Conservation (phyloP, 345 rosid genomes). For the Melastoma malabathricum region DNA sequence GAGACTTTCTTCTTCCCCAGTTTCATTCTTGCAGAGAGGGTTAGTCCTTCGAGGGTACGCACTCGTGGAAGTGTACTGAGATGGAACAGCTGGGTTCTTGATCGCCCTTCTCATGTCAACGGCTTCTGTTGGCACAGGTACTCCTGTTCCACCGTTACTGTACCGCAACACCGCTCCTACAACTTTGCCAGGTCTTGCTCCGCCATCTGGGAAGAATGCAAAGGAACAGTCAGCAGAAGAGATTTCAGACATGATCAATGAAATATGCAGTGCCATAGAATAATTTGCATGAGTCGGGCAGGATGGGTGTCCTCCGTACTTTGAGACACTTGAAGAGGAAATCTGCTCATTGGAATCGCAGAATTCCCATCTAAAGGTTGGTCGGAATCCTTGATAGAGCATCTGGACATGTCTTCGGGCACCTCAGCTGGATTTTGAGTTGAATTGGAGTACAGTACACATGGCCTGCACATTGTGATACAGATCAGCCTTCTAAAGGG, state of each 20-base stretch:
- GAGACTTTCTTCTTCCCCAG: constrained; percentile 51
- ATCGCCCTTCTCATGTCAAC: constrained; percentile 60
- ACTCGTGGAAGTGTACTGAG: constrained; percentile 35
- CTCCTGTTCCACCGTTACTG: constrained; percentile 56
- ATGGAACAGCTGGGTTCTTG: constrained; percentile 41
- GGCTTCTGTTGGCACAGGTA: constrained; percentile 32
- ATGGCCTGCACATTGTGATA: constrained; percentile 54
- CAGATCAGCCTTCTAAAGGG: too few relatives aligned
- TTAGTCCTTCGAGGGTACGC: constrained; percentile 50
- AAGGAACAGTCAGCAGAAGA: too few relatives aligned
- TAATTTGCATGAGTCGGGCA: not conserved
- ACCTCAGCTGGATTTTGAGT: constrained; percentile 49
- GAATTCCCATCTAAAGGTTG: constrained; percentile 49
- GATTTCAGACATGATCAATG: too few relatives aligned
- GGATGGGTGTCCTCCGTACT: constrained; percentile 37
- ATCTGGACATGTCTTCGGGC: constrained; percentile 63
- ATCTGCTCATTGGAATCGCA: constrained; percentile 56
- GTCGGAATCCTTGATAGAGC: constrained; percentile 68
- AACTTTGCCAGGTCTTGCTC: constrained; percentile 80
- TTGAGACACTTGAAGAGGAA: constrained; percentile 77
- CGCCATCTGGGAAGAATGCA: constrained; percentile 33
- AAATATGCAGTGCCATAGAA: not conserved
- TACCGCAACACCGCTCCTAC: constrained; percentile 71
- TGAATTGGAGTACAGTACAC: constrained; percentile 68
- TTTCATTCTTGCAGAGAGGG: constrained; percentile 46